Evolutionary conservation across 495 filamentous ascomycete species (phyloP).

Genomic region (Aspergillus ostianus): DNA sequence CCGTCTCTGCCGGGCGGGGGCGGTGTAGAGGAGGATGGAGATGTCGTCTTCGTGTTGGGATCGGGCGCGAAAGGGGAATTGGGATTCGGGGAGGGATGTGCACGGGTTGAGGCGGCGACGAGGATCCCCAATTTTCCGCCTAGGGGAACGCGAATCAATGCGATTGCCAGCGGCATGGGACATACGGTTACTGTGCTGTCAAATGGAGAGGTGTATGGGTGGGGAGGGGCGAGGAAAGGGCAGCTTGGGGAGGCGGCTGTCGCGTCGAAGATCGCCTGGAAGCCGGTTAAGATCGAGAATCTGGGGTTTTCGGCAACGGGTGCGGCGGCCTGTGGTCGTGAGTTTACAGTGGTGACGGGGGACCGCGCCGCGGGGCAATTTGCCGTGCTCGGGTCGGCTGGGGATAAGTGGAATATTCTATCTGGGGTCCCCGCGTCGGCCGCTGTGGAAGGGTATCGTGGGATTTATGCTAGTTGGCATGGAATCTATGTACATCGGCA

Average conservation of each 20-base stretch:
- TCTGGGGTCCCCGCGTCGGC: constrained; percentile 33
- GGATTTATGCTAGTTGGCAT: constrained; percentile 75
- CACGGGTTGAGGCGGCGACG: constrained; percentile 1
- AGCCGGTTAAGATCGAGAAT: constrained; percentile 57
- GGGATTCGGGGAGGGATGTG: constrained; percentile 50
- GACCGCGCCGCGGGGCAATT: constrained; percentile 51
- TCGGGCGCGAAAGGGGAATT: constrained; percentile 68
- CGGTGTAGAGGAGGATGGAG: constrained; percentile 21
- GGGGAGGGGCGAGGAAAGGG: constrained; percentile 82
- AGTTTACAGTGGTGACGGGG: constrained; percentile 75
- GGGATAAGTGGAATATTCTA: constrained; percentile 62
- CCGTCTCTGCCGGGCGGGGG: constrained; percentile 14
- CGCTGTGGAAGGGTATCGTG: constrained; percentile 26
- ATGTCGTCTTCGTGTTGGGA: constrained; percentile 61
- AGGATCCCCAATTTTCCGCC: constrained; percentile 63
- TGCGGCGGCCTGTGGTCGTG: constrained; percentile 69
- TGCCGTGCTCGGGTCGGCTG: constrained; percentile 57
- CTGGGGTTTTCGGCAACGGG: constrained; percentile 48
- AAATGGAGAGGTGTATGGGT: constrained; percentile 79
- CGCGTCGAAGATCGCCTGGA: constrained; percentile 45
- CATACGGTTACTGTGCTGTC: constrained; percentile 72
- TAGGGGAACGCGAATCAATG: constrained; percentile 42
- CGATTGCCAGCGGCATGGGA: constrained; percentile 68
- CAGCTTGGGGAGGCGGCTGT: constrained; percentile 61
- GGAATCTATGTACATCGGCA: constrained; percentile 66